phyloP scores from a whole-genome alignment of 768 basidiomycete genomes.

The Boletus rubescentipes region DNA sequence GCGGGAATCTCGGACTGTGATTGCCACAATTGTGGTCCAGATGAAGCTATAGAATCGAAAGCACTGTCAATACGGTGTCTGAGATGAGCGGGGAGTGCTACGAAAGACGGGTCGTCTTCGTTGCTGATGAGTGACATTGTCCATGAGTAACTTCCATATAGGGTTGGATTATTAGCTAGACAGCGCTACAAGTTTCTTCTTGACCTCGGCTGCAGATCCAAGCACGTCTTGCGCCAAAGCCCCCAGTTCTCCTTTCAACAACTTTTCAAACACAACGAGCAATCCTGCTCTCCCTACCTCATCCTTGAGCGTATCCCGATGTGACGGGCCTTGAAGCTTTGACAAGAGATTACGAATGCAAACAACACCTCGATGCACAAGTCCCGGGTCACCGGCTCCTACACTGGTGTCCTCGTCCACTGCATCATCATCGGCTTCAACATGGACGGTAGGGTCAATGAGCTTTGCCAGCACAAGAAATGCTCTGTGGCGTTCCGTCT shows the following conservation, averaged over 20 bases:
- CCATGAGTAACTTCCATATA: neutral
- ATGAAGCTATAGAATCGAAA: conserved; percentile 37
- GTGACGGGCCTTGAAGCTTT: conserved; percentile 41
- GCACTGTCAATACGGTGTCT: conserved; percentile 52
- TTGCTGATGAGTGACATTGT: conserved; percentile 14
- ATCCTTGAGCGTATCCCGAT: conserved; percentile 44
- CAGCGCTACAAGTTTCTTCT: conserved; percentile 41
- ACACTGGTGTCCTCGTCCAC: conserved; percentile 37
- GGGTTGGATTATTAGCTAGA: neutral
- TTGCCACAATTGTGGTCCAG: conserved; percentile 1
- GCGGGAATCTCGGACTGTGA: conserved; percentile 9
- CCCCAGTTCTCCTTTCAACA: conserved; percentile 44
- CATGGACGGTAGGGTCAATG: conserved; percentile 54
- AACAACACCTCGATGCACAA: conserved; percentile 78
- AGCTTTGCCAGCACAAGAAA: conserved; percentile 66
- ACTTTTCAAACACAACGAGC: conserved; percentile 46
- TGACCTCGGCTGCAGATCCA: conserved; percentile 49
- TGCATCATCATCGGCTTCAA: conserved; percentile 34
- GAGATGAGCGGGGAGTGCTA: conserved; percentile 39
- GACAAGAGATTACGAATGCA: conserved; percentile 64
- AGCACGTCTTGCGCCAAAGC: conserved; percentile 39
- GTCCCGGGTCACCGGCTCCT: conserved; percentile 46
- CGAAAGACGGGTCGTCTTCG: conserved; percentile 35
- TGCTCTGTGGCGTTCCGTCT: conserved; percentile 61
- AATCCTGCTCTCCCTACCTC: conserved; percentile 57